Evolutionary conservation across 2,329 filamentous ascomycete species (phyloP).

Genomic region (Scedosporium minutisporum): DNA sequence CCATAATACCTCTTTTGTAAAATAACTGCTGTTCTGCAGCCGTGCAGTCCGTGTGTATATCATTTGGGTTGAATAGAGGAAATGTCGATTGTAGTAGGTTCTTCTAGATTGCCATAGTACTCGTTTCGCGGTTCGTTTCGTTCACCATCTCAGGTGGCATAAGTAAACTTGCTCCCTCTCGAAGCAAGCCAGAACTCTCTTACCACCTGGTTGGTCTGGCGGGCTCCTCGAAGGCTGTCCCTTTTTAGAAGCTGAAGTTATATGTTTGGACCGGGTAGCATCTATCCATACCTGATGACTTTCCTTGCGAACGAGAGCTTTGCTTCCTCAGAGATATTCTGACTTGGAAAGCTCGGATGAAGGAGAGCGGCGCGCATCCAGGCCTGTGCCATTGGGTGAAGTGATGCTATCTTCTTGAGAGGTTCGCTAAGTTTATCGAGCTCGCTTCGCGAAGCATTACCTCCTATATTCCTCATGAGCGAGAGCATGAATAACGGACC

Average conservation of each 20-base stretch:
- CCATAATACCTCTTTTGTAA: too few species aligned
- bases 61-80: too few species aligned
- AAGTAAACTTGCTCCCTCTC: conserved; percentile 51
- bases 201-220: conserved; percentile 56
- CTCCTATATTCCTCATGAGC: conserved; percentile 56
- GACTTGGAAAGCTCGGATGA: conserved; percentile 45
- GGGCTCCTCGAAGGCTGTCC: conserved; percentile 51
- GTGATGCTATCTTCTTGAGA: conserved; percentile 55
- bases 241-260: neutral
- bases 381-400: conserved; percentile 42
- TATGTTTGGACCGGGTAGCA: too few species aligned
- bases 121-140: neutral
- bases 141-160: conserved; percentile 36
- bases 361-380: conserved; percentile 56
- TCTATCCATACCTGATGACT: conserved; percentile 44
- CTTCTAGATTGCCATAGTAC: too few species aligned
- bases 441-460: conserved; percentile 60
- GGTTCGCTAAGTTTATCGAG: conserved; percentile 62
- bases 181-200: conserved; percentile 66
- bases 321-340: conserved; percentile 48
- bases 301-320: conserved; percentile 58
- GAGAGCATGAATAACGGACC: conserved; percentile 51
- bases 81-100: too few species aligned
- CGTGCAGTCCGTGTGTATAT: too few species aligned
- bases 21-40: neutral